Base-by-base conservation (phyloP, 2,329 filamentous ascomycete genomes). In the Colletotrichum falcatum region DNA sequence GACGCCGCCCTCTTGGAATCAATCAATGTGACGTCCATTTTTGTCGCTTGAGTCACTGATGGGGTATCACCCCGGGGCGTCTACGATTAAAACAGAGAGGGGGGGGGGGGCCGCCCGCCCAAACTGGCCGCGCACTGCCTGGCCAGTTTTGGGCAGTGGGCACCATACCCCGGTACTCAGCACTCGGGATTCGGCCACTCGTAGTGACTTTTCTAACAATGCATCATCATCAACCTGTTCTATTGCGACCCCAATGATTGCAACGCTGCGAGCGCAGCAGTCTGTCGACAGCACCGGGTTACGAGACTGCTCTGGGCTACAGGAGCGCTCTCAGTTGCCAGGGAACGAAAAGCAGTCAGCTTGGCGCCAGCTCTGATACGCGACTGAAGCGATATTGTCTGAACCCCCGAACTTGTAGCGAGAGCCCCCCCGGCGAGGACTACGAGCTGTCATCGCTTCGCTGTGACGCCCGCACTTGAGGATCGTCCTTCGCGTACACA, bases 41-140 rank as follows among this genome's bases (percentile, higher is more conserved):
- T 63, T 35, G 39, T 39, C 51, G 23, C 65, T 63, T 63, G 58
- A 59, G 16, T 56, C 63, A 33, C 62, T n/a, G 39, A 11, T 33
- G 23, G 46, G 23, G 33, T 33, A 49, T 49, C 58, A 46, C 28
- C 55, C 64, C 39, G 28, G 33, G 58, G 51, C 14, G 51, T 30
- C 28, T 68, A 58, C 54, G 35, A 54, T 58, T 33, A 37, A 59
- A 56, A 37, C 28, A 42, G 23, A 67, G 26, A 26, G 42, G 20
- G 33, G 33, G 23, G 62, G 26, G 33, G 42, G 20, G 33, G 33
- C 26, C 37, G 64, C 65, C 26, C 69, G 54, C 60, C 20, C 51
- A 49, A 71, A 64, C 44, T 39, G 68, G 65, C 59, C 68, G 64
- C 58, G 68, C 64, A 70, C 64, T 51, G 61, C 66, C 53, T 48